phyloP scores from a whole-genome alignment of 352 stramenopile species.

The Pythium sukuiense region DNA sequence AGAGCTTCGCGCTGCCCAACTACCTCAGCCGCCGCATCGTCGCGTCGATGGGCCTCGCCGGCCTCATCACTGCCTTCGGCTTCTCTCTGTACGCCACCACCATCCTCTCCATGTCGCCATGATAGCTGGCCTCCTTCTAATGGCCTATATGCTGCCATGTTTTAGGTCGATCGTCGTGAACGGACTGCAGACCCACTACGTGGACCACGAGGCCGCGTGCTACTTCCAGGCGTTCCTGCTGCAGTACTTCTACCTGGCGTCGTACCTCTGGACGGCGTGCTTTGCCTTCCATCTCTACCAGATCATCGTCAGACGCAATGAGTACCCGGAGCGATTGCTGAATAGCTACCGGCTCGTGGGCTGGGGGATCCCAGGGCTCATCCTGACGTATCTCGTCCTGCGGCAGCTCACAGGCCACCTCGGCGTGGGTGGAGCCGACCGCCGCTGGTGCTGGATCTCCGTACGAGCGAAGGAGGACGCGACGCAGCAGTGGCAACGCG shows the following conservation, averaged over 20 bases:
- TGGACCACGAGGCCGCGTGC: constrained; percentile 48
- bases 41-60: constrained; percentile 62
- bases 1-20: constrained; percentile 59
- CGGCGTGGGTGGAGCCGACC: constrained; percentile 64
- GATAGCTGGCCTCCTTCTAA: no score
- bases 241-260: constrained; percentile 83
- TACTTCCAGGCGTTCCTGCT: constrained; percentile 68
- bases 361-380: constrained; percentile 64
- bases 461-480: constrained; percentile 43
- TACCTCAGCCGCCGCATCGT: constrained; percentile 73
- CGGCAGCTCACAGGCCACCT: constrained; percentile 70
- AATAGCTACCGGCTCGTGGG: constrained; percentile 57
- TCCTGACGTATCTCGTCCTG: constrained; percentile 56
- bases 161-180: constrained; percentile 62
- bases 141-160: no score
- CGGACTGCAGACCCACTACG: constrained; percentile 43
- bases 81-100: constrained; percentile 50
- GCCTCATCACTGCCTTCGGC: constrained; percentile 54
- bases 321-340: constrained; percentile 71
- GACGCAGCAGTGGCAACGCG: constrained; percentile 33
- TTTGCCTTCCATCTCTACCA: constrained; percentile 88
- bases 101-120: neutral
- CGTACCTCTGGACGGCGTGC: constrained; percentile 82
- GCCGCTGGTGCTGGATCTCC: constrained; percentile 77
- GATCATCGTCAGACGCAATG: constrained; percentile 82